These are phyloP conservation scores for Gonapodya sp. DNA, from an alignment of 192 early-diverging fungal genomes.

Conservation along the genomic window DNA sequence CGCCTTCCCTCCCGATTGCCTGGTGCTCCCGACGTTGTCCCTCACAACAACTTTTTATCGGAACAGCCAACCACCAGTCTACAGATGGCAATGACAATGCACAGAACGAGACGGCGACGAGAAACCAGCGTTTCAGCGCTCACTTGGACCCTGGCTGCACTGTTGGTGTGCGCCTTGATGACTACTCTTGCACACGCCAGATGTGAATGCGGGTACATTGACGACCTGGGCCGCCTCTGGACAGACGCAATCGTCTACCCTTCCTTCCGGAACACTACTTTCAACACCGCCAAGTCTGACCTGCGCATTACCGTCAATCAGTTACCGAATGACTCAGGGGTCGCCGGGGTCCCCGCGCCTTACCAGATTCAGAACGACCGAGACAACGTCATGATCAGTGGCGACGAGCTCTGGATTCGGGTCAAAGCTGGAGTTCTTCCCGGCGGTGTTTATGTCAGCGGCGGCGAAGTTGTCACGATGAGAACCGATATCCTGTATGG, in stretches of 20 bases:
- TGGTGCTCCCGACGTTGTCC: no score
- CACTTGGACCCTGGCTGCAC: background rate
- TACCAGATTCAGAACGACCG: background rate
- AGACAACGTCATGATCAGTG: background rate
- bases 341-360: background rate
- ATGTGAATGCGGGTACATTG: background rate
- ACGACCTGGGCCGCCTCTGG: background rate
- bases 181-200: background rate
- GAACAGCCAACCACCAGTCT: no score
- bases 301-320: background rate
- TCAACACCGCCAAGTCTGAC: background rate
- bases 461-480: background rate
- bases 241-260: background rate
- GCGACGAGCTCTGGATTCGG: background rate
- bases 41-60: no score
- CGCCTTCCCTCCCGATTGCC: no score
- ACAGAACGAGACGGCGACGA: conserved; percentile 3
- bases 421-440: background rate
- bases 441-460: background rate
- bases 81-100: no score
- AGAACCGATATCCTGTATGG: background rate
- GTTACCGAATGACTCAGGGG: background rate
- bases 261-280: background rate
- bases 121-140: background rate
- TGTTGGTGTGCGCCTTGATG: background rate